Evolutionary conservation across 1,139 yeast species (phyloP).

Genomic region (Blastobotrys indianensis): DNA sequence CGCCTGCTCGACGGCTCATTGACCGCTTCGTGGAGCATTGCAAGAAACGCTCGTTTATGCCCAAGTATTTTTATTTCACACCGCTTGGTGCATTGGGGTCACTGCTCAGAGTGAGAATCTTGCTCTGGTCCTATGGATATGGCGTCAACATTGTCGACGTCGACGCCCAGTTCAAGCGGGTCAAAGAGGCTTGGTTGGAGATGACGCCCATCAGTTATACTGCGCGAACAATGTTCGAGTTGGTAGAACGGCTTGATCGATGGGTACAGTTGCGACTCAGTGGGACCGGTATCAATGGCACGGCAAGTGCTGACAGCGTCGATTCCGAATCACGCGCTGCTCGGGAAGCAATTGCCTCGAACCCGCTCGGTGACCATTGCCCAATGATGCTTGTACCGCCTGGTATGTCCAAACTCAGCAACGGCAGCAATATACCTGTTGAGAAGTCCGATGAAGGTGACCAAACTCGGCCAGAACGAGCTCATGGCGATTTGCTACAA

Average conservation of each 20-base stretch:
- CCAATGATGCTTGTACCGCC: background rate
- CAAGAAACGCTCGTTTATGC: slow-evolving; percentile 39
- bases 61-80: slow-evolving; percentile 50
- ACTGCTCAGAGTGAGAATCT: slow-evolving; percentile 18
- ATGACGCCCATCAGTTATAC: background rate
- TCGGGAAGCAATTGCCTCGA: background rate
- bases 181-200: slow-evolving; percentile 15
- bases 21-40: slow-evolving; percentile 42
- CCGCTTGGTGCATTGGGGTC: slow-evolving; percentile 49
- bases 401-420: background rate
- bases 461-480: too few species aligned
- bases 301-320: background rate
- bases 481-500: background rate
- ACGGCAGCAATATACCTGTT: too few species aligned
- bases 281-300: background rate
- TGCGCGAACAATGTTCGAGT: background rate
- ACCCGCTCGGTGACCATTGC: background rate
- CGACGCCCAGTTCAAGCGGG: slow-evolving; percentile 13
- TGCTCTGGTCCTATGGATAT: slow-evolving; percentile 18
- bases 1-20: slow-evolving; percentile 26
- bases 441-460: too few species aligned
- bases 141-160: slow-evolving; percentile 15
- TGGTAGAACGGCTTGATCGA: slow-evolving; percentile 1
- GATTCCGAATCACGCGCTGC: background rate
- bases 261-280: slow-evolving; percentile 2